Evolutionary conservation across 805 yeast species (phyloP).

Genomic region (Priceomyces haplophilus): DNA sequence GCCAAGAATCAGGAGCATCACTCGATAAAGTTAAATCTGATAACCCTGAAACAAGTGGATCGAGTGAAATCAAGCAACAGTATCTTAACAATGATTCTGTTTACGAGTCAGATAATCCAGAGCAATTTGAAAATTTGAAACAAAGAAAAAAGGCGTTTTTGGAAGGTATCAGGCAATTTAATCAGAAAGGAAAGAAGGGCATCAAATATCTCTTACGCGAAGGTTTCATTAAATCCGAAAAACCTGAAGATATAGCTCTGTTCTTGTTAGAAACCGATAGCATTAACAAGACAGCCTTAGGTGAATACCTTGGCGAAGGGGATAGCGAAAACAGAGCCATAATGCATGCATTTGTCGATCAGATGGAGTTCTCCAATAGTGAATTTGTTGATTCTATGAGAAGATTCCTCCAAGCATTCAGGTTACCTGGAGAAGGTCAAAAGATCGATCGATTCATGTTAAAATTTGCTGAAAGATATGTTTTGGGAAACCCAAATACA

Average conservation of each 20-base stretch:
- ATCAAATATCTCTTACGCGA: conserved; percentile 56
- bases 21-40: conserved; percentile 23
- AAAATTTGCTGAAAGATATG: conserved; percentile 91
- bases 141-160: conserved; percentile 76
- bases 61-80: conserved; percentile 15
- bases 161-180: conserved; percentile 77
- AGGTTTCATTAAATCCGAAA: conserved; percentile 58
- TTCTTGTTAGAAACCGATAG: conserved; percentile 72
- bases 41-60: conserved; percentile 24
- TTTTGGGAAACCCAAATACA: conserved; percentile 80
- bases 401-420: conserved; percentile 76
- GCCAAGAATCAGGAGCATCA: conserved; percentile 13
- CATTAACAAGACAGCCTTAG: conserved; percentile 77
- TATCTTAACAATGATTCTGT: conserved; percentile 11
- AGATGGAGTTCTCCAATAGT: conserved; percentile 67
- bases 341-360: conserved; percentile 92
- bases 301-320: conserved; percentile 92
- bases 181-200: conserved; percentile 82
- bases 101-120: conserved; percentile 64
- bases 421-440: conserved; percentile 98
- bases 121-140: conserved; percentile 81
- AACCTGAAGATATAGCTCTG: conserved; percentile 68
- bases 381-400: conserved; percentile 86
- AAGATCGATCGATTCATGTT: conserved; percentile 95
- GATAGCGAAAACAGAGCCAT: conserved; percentile 70